Evolutionary conservation across 768 basidiomycete species (phyloP).

Genomic region (Pleurotus tuoliensis): DNA sequence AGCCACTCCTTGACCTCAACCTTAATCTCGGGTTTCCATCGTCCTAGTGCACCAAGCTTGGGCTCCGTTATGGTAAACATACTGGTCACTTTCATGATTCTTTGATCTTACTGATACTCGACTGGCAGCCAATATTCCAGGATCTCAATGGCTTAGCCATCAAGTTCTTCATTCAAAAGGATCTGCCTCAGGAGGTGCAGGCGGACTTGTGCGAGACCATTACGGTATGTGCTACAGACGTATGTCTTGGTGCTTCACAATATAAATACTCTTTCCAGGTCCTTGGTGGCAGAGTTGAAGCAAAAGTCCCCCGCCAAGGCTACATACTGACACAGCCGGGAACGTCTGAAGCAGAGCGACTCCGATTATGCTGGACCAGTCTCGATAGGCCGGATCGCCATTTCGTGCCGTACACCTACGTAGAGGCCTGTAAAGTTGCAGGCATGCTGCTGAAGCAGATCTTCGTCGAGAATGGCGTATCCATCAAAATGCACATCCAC

Average conservation of each 20-base stretch:
- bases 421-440: conserved; percentile 81
- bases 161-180: conserved; percentile 86
- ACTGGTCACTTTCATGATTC: neutral
- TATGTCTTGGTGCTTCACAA: neutral
- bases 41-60: neutral
- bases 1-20: conserved; percentile 33
- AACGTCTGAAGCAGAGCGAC: conserved; percentile 69
- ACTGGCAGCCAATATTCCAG: conserved; percentile 59
- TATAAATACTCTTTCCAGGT: conserved; percentile 34
- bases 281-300: conserved; percentile 72
- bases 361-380: conserved; percentile 69
- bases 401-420: conserved; percentile 78
- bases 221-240: conserved; percentile 39
- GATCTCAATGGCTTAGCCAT: conserved; percentile 61
- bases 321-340: conserved; percentile 69
- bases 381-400: conserved; percentile 68
- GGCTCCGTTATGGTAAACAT: neutral
- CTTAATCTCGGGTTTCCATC: conserved; percentile 43
- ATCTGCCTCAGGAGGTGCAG: conserved; percentile 62
- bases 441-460: conserved; percentile 73
- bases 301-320: conserved; percentile 74
- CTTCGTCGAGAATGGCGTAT: conserved; percentile 59
- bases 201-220: conserved; percentile 73
- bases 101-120: neutral
- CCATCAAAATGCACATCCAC: conserved; percentile 79